Conservation (phyloP, 106 monocot genomes). For the Dioscorea dumetorum region DNA sequence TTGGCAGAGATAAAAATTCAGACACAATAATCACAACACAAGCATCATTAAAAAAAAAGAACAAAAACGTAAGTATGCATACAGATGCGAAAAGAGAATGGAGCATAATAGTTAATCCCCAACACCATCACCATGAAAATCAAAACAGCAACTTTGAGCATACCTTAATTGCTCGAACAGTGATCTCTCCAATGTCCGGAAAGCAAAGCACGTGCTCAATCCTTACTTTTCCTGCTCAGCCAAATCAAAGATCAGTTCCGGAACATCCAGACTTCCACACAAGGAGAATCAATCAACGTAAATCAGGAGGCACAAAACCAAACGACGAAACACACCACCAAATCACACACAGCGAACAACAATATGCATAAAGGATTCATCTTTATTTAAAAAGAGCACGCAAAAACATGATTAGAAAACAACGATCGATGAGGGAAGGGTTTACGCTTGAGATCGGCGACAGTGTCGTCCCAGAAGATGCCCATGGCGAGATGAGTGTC, state of each 20-base stretch:
- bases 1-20: too few relatives aligned
- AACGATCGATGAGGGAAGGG: not conserved
- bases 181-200: constrained; percentile 29
- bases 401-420: not conserved
- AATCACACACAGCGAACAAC: not conserved
- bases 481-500: constrained; percentile 39
- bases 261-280: not conserved
- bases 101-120: too few relatives aligned
- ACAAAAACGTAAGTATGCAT: too few relatives aligned
- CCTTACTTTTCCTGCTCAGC: constrained; percentile 26
- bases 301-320: not conserved
- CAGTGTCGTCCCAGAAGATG: constrained; percentile 33
- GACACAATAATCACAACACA: not conserved
- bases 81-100: not conserved
- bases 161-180: constrained; percentile 41
- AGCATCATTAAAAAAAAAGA: not conserved
- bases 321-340: not conserved
- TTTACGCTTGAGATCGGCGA: constrained; percentile 53
- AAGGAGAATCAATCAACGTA: not conserved
- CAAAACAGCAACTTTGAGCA: not conserved
- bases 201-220: constrained; percentile 33
- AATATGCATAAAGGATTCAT: too few relatives aligned
- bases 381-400: not conserved
- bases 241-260: not conserved
- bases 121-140: too few relatives aligned